These are phyloP conservation scores for Kurtzmaniella fragi DNA, from an alignment of 805 yeast genomes.

Conservation along the genomic window DNA sequence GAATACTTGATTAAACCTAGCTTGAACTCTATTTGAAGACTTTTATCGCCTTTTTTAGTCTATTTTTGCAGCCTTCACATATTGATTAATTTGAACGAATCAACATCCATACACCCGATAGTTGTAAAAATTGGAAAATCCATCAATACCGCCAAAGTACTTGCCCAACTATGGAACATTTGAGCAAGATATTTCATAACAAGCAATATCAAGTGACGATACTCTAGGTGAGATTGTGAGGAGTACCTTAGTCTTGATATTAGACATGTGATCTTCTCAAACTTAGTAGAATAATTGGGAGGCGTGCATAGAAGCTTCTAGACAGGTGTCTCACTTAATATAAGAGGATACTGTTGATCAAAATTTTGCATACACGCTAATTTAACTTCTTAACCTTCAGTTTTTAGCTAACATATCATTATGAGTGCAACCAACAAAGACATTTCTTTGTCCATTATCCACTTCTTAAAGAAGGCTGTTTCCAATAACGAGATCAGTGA, in stretches of 20 bases:
- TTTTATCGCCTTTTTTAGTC: too few relatives aligned
- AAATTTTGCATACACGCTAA: neutral
- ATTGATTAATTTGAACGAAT: too few relatives aligned
- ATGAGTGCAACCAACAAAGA: constrained; percentile 56
- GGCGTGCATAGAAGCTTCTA: constrained; percentile 5
- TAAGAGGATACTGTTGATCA: neutral
- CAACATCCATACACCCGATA: too few relatives aligned
- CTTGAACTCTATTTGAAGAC: too few relatives aligned
- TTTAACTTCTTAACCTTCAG: neutral
- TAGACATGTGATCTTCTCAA: neutral
- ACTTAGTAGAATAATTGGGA: neutral
- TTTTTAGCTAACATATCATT: neutral
- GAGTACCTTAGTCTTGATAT: too few relatives aligned
- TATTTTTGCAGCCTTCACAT: too few relatives aligned
- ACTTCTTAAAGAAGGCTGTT: constrained; percentile 59
- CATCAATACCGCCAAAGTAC: too few relatives aligned
- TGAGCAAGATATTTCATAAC: neutral
- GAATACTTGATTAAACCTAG: too few relatives aligned
- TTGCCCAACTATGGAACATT: neutral
- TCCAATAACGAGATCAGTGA: constrained; percentile 60
- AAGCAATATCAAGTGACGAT: neutral
- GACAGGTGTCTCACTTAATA: neutral
- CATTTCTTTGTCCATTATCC: constrained; percentile 67
- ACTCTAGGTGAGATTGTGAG: neutral
- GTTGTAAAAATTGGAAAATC: too few relatives aligned